Conservation (phyloP, 2,329 filamentous ascomycete species). For the Verticillium alfalfae region DNA sequence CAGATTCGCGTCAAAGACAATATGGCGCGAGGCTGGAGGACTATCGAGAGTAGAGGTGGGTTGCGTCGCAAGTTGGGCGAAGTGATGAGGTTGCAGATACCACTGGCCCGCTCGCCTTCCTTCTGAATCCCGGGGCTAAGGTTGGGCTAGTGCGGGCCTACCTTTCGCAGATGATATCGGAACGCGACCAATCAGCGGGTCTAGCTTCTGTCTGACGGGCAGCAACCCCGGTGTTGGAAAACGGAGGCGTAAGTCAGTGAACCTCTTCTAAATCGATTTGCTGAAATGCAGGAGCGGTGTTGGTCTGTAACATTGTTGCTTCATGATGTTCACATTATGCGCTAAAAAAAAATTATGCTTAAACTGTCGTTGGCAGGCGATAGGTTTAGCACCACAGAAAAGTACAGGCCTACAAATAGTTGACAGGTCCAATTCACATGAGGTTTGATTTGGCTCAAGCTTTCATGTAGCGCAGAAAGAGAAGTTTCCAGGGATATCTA, state of each 20-base stretch:
- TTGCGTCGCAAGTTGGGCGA: background rate
- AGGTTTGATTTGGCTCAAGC: background rate
- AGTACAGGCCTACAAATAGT: no score
- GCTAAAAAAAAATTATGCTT: no score
- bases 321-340: no score
- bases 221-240: background rate
- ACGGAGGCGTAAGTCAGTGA: background rate
- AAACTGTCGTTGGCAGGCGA: no score
- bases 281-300: background rate
- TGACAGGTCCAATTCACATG: background rate
- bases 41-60: background rate
- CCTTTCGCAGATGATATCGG: background rate
- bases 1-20: background rate
- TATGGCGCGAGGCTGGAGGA: background rate
- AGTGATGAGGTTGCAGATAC: background rate
- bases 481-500: constrained; percentile 4
- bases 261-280: background rate
- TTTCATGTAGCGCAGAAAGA: background rate
- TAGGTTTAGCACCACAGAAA: no score
- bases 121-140: background rate
- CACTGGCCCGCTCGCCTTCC: background rate
- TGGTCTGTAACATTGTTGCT: background rate
- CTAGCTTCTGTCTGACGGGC: background rate
- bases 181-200: background rate
- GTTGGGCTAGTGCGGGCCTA: background rate